Conservation (phyloP, 179 eudicot species). For the Vitellaria paradoxa region DNA sequence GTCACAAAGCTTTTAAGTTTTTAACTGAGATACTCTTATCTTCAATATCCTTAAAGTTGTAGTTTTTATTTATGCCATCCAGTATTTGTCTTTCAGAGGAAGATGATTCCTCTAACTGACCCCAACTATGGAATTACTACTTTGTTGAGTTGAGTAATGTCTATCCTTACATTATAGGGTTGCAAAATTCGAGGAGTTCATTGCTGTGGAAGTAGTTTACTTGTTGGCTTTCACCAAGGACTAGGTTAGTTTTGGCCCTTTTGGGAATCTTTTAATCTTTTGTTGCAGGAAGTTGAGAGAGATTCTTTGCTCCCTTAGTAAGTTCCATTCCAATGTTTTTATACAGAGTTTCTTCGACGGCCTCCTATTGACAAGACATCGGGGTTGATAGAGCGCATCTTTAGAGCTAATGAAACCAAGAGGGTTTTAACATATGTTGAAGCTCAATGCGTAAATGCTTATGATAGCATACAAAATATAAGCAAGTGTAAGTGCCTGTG, state of each 20-base stretch:
- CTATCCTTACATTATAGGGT: slow-evolving; percentile 25
- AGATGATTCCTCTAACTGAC: too few species aligned
- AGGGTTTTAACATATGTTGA: slow-evolving; percentile 49
- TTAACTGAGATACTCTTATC: not conserved
- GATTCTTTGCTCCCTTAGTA: not conserved
- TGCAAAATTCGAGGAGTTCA: slow-evolving; percentile 54
- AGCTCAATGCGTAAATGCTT: slow-evolving; percentile 41
- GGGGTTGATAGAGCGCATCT: slow-evolving; percentile 36
- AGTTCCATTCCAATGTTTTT: not conserved
- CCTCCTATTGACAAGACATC: slow-evolving; percentile 45
- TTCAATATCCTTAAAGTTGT: not conserved
- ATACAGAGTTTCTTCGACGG: slow-evolving; percentile 36
- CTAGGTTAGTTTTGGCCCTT: slow-evolving; percentile 28
- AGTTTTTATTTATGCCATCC: not conserved
- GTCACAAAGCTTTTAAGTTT: not conserved
- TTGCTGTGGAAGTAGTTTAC: slow-evolving; percentile 29
- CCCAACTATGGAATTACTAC: too few species aligned
- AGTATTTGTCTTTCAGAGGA: not conserved
- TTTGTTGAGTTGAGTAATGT: too few species aligned
- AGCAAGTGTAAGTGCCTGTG: slow-evolving; percentile 37
- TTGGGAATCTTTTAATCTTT: not conserved
- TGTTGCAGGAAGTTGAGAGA: not conserved
- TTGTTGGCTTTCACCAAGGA: slow-evolving; percentile 52
- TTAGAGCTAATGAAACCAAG: slow-evolving; percentile 40
- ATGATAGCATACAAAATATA: slow-evolving; percentile 31